A percentile compares a stretch with the other conserved stretches of the same genome.
Evolutionary conservation across 768 basidiomycete genomes (phyloP).

Genomic region (Cyathus striatus): DNA sequence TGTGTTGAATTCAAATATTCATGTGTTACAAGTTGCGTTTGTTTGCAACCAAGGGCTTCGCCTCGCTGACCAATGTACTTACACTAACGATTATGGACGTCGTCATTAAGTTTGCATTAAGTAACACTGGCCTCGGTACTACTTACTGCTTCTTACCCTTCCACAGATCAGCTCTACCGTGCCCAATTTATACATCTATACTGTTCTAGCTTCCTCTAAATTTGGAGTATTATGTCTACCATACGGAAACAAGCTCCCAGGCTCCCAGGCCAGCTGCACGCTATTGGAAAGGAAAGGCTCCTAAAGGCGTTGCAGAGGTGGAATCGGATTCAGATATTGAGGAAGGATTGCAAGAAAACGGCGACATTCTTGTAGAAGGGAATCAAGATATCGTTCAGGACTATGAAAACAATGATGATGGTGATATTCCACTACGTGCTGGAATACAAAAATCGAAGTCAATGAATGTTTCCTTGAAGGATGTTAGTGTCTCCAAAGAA

Average conservation of each 20-base stretch:
- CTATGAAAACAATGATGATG: conserved; percentile 40
- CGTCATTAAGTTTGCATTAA: no score
- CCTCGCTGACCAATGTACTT: conserved; percentile 5
- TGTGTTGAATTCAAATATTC: no score
- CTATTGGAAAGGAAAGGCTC: conserved; percentile 89
- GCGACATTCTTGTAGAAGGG: conserved; percentile 56
- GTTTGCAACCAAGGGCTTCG: no score
- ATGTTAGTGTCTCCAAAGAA: conserved; percentile 76
- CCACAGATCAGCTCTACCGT: not conserved
- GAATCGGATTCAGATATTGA: conserved; percentile 66
- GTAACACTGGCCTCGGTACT: no score
- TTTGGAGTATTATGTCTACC: conserved; percentile 15
- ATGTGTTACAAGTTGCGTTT: no score
- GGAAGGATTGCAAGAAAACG: conserved; percentile 42
- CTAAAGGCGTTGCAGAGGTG: conserved; percentile 60
- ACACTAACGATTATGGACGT: not conserved
- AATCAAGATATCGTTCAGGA: conserved; percentile 47
- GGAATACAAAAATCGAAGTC: conserved; percentile 34
- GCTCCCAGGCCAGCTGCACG: conserved; percentile 75
- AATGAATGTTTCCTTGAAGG: conserved; percentile 72
- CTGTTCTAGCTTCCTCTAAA: not conserved
- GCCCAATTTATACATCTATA: not conserved
- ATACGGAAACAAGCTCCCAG: conserved; percentile 69
- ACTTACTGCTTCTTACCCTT: no score
- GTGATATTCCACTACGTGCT: conserved; percentile 33